These are phyloP conservation scores for Euphorbia celastroides DNA, from an alignment of 441 rosid species.

Conservation along the genomic window DNA sequence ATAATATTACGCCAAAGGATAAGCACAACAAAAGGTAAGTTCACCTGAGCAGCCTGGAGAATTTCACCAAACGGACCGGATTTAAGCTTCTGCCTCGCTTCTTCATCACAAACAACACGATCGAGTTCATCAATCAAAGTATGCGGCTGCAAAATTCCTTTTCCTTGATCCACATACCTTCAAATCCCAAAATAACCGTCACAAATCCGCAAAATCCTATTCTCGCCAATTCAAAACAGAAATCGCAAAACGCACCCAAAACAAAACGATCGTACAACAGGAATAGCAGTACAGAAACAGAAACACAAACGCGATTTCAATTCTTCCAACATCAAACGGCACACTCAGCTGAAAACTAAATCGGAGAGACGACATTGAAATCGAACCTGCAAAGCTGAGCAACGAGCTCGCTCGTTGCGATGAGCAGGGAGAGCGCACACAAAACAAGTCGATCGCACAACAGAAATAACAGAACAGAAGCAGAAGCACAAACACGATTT, in stretches of 20 bases:
- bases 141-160: slow-evolving; percentile 87
- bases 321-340: not conserved
- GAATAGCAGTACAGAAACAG: too few relatives aligned
- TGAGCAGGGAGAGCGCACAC: too few relatives aligned
- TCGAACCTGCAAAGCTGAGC: too few relatives aligned
- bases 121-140: slow-evolving; percentile 81
- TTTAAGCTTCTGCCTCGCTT: slow-evolving; percentile 35
- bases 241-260: not conserved
- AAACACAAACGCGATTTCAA: not conserved
- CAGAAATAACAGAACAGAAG: too few relatives aligned
- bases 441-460: too few relatives aligned
- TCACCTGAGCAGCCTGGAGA: slow-evolving; percentile 69
- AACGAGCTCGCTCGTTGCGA: too few relatives aligned
- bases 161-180: slow-evolving; percentile 93
- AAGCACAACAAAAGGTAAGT: not conserved
- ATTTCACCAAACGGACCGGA: slow-evolving; percentile 76
- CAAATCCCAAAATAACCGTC: slow-evolving; percentile 2
- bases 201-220: not conserved
- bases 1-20: not conserved
- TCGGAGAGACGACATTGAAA: not conserved
- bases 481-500: too few relatives aligned
- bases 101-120: slow-evolving; percentile 46
- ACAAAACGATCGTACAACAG: not conserved
- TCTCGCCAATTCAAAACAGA: not conserved
- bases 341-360: not conserved